These are phyloP conservation scores for Trametes pubescens DNA, from an alignment of 1,284 basidiomycete species.

Conservation along the genomic window DNA sequence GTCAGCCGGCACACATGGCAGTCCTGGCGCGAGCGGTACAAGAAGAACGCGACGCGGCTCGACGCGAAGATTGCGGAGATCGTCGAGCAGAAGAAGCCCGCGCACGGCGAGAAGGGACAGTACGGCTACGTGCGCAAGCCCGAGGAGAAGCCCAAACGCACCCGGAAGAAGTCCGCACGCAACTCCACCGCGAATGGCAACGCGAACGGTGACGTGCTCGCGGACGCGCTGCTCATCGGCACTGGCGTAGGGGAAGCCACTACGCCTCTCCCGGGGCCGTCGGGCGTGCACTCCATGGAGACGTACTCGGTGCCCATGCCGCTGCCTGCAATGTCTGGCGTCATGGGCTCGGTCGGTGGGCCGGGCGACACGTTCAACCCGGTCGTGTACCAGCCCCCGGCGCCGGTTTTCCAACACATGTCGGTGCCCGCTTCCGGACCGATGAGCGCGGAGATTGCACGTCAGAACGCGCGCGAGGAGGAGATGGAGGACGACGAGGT, in stretches of 20 bases:
- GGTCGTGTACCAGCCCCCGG: constrained; percentile 30
- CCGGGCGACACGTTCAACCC: constrained; percentile 25
- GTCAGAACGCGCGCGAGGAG: constrained; percentile 44
- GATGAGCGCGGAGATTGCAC: constrained; percentile 36
- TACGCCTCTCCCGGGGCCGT: constrained; percentile 21
- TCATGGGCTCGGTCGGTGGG: constrained; percentile 27
- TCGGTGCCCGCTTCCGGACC: constrained; percentile 29
- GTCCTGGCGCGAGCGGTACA: constrained; percentile 86
- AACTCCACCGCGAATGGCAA: constrained; percentile 3
- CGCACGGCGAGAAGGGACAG: constrained; percentile 75
- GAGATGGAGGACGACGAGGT: constrained; percentile 63
- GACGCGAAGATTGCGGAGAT: constrained; percentile 68
- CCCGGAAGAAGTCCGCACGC: constrained; percentile 52
- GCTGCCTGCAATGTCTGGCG: constrained; percentile 26
- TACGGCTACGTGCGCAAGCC: constrained; percentile 78
- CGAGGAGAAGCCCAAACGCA: constrained; percentile 68
- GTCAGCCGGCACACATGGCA: constrained; percentile 86
- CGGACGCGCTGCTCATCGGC: constrained; percentile 10
- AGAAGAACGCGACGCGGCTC: constrained; percentile 75
- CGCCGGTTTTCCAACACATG: constrained; percentile 33
- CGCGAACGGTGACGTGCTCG: constrained; percentile 28
- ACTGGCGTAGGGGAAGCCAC: constrained; percentile 24
- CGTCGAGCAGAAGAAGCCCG: constrained; percentile 71
- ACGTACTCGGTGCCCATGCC: constrained; percentile 34
- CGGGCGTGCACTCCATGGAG: constrained; percentile 33